These are phyloP conservation scores for Pythium volutum DNA, from an alignment of 352 stramenopile genomes.

Conservation along the genomic window DNA sequence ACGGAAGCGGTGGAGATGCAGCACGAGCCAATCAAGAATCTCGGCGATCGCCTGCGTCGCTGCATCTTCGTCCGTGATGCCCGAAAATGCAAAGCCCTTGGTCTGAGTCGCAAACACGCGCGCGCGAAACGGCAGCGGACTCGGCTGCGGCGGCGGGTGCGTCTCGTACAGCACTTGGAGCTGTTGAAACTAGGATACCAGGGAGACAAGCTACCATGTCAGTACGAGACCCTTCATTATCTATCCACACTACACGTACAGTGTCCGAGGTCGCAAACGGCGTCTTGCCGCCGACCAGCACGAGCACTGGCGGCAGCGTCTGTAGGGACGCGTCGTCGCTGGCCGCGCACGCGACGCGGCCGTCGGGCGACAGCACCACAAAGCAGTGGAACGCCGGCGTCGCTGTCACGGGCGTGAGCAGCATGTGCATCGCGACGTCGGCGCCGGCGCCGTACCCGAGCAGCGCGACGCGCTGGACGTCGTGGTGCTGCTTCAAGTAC, in stretches of 20 bases:
- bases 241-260: slow-evolving; percentile 32
- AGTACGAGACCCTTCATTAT: not conserved
- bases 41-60: slow-evolving; percentile 83
- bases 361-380: slow-evolving; percentile 69
- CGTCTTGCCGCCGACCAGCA: slow-evolving; percentile 69
- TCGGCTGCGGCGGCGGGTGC: not conserved
- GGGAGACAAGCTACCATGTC: not conserved
- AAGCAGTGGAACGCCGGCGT: slow-evolving; percentile 49
- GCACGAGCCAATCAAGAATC: slow-evolving; percentile 82
- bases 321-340: slow-evolving; percentile 9
- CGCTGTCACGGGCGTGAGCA: slow-evolving; percentile 34
- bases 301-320: slow-evolving; percentile 41
- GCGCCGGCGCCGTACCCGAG: slow-evolving; percentile 63
- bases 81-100: slow-evolving; percentile 82
- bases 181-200: slow-evolving; percentile 58
- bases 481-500: slow-evolving; percentile 67
- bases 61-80: slow-evolving; percentile 89
- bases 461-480: slow-evolving; percentile 70
- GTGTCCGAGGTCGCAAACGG: slow-evolving; percentile 54
- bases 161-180: slow-evolving; percentile 26
- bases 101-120: slow-evolving; percentile 68
- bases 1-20: slow-evolving; percentile 83
- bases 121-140: slow-evolving; percentile 27
- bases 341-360: slow-evolving; percentile 32
- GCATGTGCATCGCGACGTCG: slow-evolving; percentile 64